A percentile compares a stretch with the other conserved stretches of the same genome.
These are phyloP conservation scores for Delonix regia DNA, from an alignment of 306 rosid species.

Conservation along the genomic window DNA sequence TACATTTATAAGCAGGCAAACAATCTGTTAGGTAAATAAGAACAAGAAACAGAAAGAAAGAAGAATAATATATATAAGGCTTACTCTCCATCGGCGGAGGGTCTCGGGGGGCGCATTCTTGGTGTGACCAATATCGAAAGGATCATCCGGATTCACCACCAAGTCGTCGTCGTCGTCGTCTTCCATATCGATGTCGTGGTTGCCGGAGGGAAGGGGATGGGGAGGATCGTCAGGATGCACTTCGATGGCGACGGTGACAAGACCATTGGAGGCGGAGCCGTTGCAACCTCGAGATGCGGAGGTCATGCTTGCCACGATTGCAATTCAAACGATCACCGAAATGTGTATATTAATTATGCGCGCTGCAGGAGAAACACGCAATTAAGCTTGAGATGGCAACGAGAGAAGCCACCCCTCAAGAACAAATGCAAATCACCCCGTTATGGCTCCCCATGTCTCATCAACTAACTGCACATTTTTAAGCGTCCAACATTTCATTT, in stretches of 20 bases:
- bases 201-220: background rate
- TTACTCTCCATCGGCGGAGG: slow-evolving; percentile 62
- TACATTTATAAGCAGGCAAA: background rate
- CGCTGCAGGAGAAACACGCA: too few species aligned
- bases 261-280: slow-evolving; percentile 42
- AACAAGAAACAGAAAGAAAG: slow-evolving; percentile 17
- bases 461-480: too few species aligned
- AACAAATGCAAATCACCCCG: background rate
- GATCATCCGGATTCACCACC: slow-evolving; percentile 47
- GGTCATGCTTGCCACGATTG: slow-evolving; percentile 41
- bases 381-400: too few species aligned
- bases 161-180: slow-evolving; percentile 11
- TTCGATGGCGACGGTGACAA: slow-evolving; percentile 29
- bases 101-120: slow-evolving; percentile 75
- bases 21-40: background rate
- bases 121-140: slow-evolving; percentile 73
- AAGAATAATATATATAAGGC: slow-evolving; percentile 31
- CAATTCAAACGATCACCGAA: slow-evolving; percentile 31
- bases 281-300: slow-evolving; percentile 49
- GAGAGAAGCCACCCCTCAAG: too few species aligned
- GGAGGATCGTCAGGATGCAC: background rate
- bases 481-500: too few species aligned
- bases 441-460: background rate
- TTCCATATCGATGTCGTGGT: background rate
- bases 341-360: background rate